Percentiles rank a stretch among this genome's conserved stretches.
Evolutionary conservation across 371 early-diverging fungal species (phyloP).

Genomic region (Mortierella sp.): DNA sequence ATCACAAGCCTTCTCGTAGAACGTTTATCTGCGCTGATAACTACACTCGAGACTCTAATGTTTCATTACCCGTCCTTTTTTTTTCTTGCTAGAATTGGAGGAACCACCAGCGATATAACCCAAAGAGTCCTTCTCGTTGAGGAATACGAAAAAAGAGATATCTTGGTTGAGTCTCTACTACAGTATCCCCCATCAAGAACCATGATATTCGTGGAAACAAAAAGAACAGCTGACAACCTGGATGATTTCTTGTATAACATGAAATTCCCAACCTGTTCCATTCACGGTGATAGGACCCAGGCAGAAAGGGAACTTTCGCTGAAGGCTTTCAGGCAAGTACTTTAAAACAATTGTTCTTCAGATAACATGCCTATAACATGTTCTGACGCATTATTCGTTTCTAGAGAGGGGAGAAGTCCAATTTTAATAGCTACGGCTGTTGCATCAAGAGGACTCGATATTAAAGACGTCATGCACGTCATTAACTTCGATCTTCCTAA

Average conservation of each 20-base stretch:
- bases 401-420: constrained; percentile 70
- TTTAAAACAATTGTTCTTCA: not conserved
- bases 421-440: constrained; percentile 94
- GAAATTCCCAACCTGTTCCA: constrained; percentile 77
- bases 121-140: constrained; percentile 63
- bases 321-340: constrained; percentile 71
- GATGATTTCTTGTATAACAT: constrained; percentile 78
- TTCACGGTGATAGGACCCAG: constrained; percentile 85
- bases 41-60: not conserved
- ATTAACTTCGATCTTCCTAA: constrained; percentile 88
- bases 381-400: too few relatives aligned
- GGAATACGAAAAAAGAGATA: constrained; percentile 67
- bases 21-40: not conserved
- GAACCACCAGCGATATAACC: constrained; percentile 65
- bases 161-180: constrained; percentile 55
- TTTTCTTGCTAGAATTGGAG: constrained; percentile 59
- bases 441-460: constrained; percentile 93
- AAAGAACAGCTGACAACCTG: constrained; percentile 83
- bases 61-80: not conserved
- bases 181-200: constrained; percentile 68
- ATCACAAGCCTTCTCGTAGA: not conserved
- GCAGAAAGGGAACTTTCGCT: constrained; percentile 86
- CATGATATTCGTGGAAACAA: constrained; percentile 89
- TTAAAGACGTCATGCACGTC: constrained; percentile 86
- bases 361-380: not conserved